Evolutionary conservation across 257 asterid species (phyloP).

Genomic region (Solanum peruvianum): DNA sequence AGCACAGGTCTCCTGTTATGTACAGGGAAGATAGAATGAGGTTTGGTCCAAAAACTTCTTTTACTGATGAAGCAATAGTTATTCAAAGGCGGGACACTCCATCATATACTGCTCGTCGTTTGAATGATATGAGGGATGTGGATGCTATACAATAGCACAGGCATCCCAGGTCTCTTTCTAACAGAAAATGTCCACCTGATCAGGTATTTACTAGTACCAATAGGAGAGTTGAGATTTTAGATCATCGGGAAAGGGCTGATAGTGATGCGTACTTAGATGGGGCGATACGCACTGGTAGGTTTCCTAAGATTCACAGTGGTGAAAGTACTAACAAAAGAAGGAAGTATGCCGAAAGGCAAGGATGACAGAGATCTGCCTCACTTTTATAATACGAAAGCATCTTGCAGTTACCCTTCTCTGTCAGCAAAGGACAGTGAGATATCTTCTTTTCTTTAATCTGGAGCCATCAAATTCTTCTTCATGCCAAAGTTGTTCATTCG

Average conservation of each 20-base stretch:
- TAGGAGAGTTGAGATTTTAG: slow-evolving; percentile 45
- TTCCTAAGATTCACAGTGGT: slow-evolving; percentile 14
- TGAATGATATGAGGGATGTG: slow-evolving; percentile 40
- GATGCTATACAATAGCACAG: slow-evolving; percentile 46
- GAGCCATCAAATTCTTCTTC: background rate
- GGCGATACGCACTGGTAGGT: background rate
- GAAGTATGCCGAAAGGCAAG: slow-evolving; percentile 45
- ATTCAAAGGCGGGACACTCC: slow-evolving; percentile 61
- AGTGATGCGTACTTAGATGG: slow-evolving; percentile 17
- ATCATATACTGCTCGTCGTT: slow-evolving; percentile 24
- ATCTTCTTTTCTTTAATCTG: background rate
- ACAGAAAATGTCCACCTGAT: slow-evolving; percentile 41
- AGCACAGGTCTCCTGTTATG: slow-evolving; percentile 41
- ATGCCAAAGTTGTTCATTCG: background rate
- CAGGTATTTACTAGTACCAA: slow-evolving; percentile 27
- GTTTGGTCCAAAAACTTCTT: slow-evolving; percentile 52
- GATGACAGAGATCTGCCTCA: background rate
- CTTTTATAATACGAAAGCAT: background rate
- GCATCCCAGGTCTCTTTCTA: slow-evolving; percentile 31
- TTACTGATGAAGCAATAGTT: slow-evolving; percentile 40
- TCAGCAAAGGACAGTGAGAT: background rate
- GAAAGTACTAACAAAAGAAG: slow-evolving; percentile 55
- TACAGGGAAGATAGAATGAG: slow-evolving; percentile 55
- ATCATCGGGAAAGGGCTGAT: slow-evolving; percentile 45
- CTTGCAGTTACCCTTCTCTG: background rate